phyloP scores from a whole-genome alignment of 2,329 filamentous ascomycete genomes.

The Dactylellina haptotyla region DNA sequence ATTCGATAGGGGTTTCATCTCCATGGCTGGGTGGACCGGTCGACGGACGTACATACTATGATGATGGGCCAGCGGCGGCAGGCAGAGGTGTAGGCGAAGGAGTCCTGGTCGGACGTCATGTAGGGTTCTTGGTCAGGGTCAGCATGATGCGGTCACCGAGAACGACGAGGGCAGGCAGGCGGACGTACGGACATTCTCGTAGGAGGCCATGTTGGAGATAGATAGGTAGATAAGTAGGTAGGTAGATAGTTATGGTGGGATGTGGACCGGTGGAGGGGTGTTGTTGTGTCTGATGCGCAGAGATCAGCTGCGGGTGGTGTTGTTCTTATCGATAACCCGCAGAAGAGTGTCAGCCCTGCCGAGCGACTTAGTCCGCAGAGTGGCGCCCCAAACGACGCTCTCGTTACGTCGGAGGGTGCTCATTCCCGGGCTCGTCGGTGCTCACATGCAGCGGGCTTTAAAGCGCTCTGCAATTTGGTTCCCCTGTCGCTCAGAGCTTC shows the following conservation, averaged over 20 bases:
- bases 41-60: conserved; percentile 68
- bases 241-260: neutral
- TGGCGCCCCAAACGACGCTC: too few species aligned
- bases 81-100: conserved; percentile 87
- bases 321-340: conserved; percentile 34
- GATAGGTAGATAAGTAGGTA: neutral
- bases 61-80: conserved; percentile 93
- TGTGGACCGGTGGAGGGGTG: neutral
- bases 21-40: neutral
- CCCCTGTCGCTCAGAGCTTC: neutral
- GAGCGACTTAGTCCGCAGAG: neutral
- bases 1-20: neutral
- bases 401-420: too few species aligned
- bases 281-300: neutral
- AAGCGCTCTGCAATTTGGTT: neutral
- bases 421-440: too few species aligned
- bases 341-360: neutral
- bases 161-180: neutral
- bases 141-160: neutral
- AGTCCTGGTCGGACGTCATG: conserved; percentile 80
- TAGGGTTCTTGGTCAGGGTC: conserved; percentile 71
- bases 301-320: too few species aligned
- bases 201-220: neutral
- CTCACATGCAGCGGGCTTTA: too few species aligned
- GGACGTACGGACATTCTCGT: conserved; percentile 12